Conservation (phyloP, 2,329 filamentous ascomycete species). For the Beauveria asiatica region DNA sequence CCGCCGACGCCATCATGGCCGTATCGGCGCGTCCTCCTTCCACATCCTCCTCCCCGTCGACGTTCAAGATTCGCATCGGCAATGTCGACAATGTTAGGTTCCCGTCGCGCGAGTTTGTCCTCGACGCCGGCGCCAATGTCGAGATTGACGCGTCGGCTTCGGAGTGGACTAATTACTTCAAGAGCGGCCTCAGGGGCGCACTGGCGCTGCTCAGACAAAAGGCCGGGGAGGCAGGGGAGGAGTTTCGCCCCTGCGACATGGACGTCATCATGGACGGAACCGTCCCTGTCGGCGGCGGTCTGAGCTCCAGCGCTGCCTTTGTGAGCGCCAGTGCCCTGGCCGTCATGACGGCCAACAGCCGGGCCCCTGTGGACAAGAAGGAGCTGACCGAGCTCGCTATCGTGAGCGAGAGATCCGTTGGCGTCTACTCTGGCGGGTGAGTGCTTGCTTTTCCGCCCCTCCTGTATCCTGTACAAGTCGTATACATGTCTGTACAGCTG, state of each 20-base stretch:
- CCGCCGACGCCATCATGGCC: conserved; percentile 82
- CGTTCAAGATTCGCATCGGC: conserved; percentile 65
- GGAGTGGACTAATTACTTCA: conserved; percentile 99
- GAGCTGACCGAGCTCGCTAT: conserved; percentile 88
- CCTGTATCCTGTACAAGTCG: background rate
- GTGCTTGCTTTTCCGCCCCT: conserved; percentile 18
- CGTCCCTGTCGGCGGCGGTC: conserved; percentile 82
- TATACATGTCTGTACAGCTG: background rate
- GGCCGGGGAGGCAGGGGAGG: conserved; percentile 35
- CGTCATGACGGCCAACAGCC: conserved; percentile 77
- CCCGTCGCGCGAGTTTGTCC: conserved; percentile 62
- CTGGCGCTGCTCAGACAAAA: conserved; percentile 67
- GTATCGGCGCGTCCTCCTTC: conserved; percentile 45
- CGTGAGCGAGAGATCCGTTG: conserved; percentile 86
- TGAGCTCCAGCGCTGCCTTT: conserved; percentile 91
- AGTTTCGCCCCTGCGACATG: conserved; percentile 63
- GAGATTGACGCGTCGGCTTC: conserved; percentile 77
- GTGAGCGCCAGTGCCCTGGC: conserved; percentile 85
- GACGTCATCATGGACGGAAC: conserved; percentile 84
- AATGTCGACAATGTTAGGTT: conserved; percentile 78
- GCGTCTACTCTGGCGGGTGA: conserved; percentile 91
- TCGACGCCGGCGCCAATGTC: conserved; percentile 54
- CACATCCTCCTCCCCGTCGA: conserved; percentile 14
- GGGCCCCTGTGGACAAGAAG: conserved; percentile 74
- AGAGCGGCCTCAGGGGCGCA: conserved; percentile 77